Evolutionary conservation across 73 alveolate species (phyloP), one percentile per base, ranked within the genome.

Genomic region (Paramecium primaurelia): DNA sequence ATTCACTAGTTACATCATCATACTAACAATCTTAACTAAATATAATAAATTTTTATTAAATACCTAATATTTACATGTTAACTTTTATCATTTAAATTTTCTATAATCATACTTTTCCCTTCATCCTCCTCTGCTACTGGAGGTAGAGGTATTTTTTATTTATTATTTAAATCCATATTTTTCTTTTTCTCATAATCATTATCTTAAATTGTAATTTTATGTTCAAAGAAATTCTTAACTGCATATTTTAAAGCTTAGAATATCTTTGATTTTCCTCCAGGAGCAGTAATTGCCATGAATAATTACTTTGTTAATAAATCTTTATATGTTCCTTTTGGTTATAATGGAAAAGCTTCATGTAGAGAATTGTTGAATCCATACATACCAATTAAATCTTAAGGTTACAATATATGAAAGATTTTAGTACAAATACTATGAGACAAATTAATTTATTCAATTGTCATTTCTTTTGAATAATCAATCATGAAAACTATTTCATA

Each of bases 261-360:
- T 80, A 80, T 25, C 30, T 47, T 80, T 1, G 71, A 47, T 20
- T 80, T 80, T 44, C 91, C 91, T 44, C 91, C 91, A 12, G 91
- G 91, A 26, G 54, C 44, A 42, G 91, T 80, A 8, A 80, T 80
- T 6, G 91, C 91, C 91, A 80, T 80, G 30, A 22, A 80, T 20
- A 80, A 25, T 80, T 80, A 42, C 49, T 80, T 80, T 12, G 47
- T 80, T 26, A 80, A 28, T 36, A 80, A 80, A 49, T 80, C 75
- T 80, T 80, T 80, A 47, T 80, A 80, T 14, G 91, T 80, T 80
- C 91, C 91, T 47, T 80, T 80, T 26, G 91, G 91, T 47, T 80
- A 47, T 20, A 80, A 64, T 18, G 91, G 91, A 47, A 80, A 80
- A 3, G 91, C 91, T 47, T 80, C 91, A 47, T 80, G 91, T 2